A percentile compares a stretch with the other conserved stretches of the same genome.
Evolutionary conservation across 345 rosid genomes (phyloP).

Genomic region (Microcos paniculata): DNA sequence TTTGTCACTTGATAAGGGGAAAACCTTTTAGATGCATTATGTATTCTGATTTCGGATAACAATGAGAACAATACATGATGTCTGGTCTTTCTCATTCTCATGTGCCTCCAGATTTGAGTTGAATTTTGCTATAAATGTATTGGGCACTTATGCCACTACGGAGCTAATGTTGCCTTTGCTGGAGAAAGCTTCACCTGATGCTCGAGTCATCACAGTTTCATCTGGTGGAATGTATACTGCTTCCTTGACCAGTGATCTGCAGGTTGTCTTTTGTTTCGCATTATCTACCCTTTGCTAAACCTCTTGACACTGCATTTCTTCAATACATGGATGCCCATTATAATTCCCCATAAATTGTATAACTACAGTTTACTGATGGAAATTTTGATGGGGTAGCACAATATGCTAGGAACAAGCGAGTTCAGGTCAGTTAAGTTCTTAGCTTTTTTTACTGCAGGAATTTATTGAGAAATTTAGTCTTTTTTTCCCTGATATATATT

Average conservation of each 20-base stretch:
- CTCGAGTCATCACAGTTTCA: constrained; percentile 80
- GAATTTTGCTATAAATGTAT: constrained; percentile 78
- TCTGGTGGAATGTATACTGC: constrained; percentile 88
- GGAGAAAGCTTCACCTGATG: constrained; percentile 79
- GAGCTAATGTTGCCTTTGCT: constrained; percentile 74
- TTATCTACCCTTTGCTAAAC: neutral
- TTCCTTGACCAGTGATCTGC: constrained; percentile 77
- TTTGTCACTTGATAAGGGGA: constrained; percentile 1
- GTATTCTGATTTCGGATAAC: neutral
- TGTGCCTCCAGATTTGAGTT: constrained; percentile 56
- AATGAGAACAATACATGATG: neutral
- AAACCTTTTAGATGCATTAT: neutral
- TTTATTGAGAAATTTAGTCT: neutral
- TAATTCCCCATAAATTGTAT: neutral
- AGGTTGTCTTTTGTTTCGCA: constrained; percentile 36
- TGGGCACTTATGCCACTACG: constrained; percentile 76
- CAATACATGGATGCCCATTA: neutral
- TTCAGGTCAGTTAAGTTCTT: constrained; percentile 55
- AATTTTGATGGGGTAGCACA: constrained; percentile 60
- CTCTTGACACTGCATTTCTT: neutral
- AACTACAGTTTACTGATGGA: constrained; percentile 55
- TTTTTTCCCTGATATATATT: neutral
- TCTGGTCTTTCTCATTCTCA: neutral
- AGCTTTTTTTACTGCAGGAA: neutral
- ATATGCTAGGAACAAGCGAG: constrained; percentile 82